Evolutionary conservation across 2,329 filamentous ascomycete genomes (phyloP), one percentile per base, ranked within the genome.

Genomic region (Aotearoamyces nothofagi): DNA sequence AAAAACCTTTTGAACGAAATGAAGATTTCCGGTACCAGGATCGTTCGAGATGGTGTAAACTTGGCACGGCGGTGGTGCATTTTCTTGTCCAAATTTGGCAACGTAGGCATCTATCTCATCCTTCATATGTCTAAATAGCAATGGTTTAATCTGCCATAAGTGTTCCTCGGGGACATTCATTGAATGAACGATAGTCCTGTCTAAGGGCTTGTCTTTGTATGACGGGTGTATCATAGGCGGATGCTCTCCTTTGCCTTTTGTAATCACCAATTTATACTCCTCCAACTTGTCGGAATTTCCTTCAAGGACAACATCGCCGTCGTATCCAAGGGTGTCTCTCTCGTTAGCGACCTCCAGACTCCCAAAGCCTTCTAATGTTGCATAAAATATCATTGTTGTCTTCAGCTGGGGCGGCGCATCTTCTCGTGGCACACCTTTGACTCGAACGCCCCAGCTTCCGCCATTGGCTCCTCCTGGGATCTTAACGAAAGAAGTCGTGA

Each of bases 401-500:
- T 80, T 79, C 33, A 83, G 60, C 36, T 78, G 62, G 1, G 59
- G 51, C 4, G 72, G 63, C 0, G 67, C 78, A 49, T 78, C 78
- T 4, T 74, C 67, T 26, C 80, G 70, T 22, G 81, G 77, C 24
- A 68, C 69, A 13, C 90, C 90, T 55, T 79, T 86, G 46, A 98
- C 76, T 33, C 90, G 67, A 20, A 78, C 82, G 31, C 76, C 90
- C 90, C 90, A 98, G 55, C 74, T 92, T 32, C 90, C 90, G 33
- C 84, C 86, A 51, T 92, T 67, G 12, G 63, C 60, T 30, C 84
- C 86, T 13, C 86, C 84, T 2, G 86, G 81, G 19, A 93, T 67
- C 56, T 96, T 98, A 47, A 94, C 73, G 54, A 96, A 94, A 29
- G 82, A 80, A 24, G 87, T 94, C 6, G 80, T 92, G 37, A 98